Base-by-base conservation (phyloP, 1,284 basidiomycete genomes). In the Boletus sp. region DNA sequence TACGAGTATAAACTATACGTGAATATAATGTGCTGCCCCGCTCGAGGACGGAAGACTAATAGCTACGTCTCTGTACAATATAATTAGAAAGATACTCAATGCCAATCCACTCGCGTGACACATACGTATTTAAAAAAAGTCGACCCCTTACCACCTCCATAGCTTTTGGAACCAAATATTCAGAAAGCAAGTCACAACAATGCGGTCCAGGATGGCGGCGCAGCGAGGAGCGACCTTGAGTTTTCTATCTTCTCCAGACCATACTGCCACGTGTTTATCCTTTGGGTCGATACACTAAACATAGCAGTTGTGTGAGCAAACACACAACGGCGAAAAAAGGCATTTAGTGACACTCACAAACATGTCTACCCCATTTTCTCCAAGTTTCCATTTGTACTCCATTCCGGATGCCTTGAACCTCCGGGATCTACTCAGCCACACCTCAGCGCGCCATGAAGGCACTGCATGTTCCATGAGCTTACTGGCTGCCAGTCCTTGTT, bases 311-410 rank as follows among this genome's bases (percentile, higher is more conserved):
- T 19, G 30, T 51, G 13, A 12, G 43, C 33, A 8, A 41, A 32
- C 10, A 9, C 14, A 12, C 8, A 14, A 39, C 19, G 17, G 10
- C 29, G 8, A 22, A 38, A 33, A 27, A 14, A 46, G n/a, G 4
- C 22, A 40, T 2, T 35, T 7, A 36, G 12, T 23, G 41, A 20
- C 16, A 63, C 76, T 57, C 57, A 82, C 80, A 49, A 72, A 66
- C 42, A 81, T 65, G 59, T 77, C 74, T 27, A 41, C 57, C 36
- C 68, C 69, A 47, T 75, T 72, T 36, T 75, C 72, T 45, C 63
- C 62, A 38, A 73, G 64, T 61, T 78, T 81, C 80, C 80, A 81
- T 57, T 80, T 81, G 65, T 81, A 81, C 55, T 79, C 75, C 22
- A 67, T 59, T 26, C 71, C 72, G 19, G 63, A 65, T 32, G 66